phyloP scores from a whole-genome alignment of 1,139 yeast species.

The Oligophagozyma castellii region DNA sequence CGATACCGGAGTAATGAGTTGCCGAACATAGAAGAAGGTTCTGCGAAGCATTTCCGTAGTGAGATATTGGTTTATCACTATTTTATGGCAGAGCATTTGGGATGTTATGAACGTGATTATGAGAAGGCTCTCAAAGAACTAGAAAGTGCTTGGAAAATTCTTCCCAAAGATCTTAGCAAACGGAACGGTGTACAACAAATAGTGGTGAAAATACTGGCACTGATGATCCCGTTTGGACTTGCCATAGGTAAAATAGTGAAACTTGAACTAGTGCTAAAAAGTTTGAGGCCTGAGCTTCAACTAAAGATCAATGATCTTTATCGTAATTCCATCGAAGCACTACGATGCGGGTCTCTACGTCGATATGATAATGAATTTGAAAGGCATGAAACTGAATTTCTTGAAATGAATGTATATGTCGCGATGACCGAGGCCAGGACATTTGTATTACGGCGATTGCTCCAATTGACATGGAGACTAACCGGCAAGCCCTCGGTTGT shows the following conservation, averaged over 20 bases:
- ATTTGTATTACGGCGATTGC: constrained; percentile 38
- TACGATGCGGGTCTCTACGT: constrained; percentile 41
- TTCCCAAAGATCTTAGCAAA: constrained; percentile 13
- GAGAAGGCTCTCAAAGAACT: constrained; percentile 11
- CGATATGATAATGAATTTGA: constrained; percentile 34
- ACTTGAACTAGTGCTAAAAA: constrained; percentile 1
- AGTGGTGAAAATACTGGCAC: constrained; percentile 31
- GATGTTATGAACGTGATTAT: constrained; percentile 16
- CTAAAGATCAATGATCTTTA: constrained; percentile 28
- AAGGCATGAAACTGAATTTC: constrained; percentile 35
- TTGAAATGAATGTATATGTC: constrained; percentile 50
- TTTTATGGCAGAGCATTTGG: constrained; percentile 22
- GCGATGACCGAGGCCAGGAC: constrained; percentile 42
- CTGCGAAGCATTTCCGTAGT: constrained; percentile 19
- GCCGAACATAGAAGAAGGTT: constrained; percentile 25
- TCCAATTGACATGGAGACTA: constrained; percentile 32
- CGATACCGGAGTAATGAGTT: constrained; percentile 28
- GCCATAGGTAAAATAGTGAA: constrained; percentile 24
- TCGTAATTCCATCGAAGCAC: constrained; percentile 34
- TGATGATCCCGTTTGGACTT: constrained; percentile 44
- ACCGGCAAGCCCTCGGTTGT: constrained; percentile 3
- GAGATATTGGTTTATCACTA: constrained; percentile 14
- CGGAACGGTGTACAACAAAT: constrained; percentile 1
- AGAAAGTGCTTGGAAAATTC: constrained; percentile 10
- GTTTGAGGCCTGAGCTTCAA: constrained; percentile 5